phyloP scores from a whole-genome alignment of 768 basidiomycete species.

The Pleurotus tuber-regium region DNA sequence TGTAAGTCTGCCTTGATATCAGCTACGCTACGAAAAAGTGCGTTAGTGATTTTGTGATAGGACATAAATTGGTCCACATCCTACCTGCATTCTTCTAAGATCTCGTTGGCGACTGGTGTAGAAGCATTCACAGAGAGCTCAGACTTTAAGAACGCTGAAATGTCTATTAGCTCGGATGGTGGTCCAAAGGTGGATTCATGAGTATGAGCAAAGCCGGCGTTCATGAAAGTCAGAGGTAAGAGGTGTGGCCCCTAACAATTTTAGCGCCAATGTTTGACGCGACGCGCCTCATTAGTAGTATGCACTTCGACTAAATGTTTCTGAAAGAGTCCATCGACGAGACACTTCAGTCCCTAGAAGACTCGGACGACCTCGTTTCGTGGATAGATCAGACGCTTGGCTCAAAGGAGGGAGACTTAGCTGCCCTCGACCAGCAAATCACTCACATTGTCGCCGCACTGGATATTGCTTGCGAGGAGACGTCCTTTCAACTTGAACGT shows the following conservation, averaged over 20 bases:
- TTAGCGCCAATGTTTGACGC: too few relatives aligned
- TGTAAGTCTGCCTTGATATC: conserved; percentile 46
- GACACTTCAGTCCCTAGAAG: conserved; percentile 53
- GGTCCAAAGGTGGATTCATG: conserved; percentile 62
- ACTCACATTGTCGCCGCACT: conserved; percentile 74
- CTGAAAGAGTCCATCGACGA: conserved; percentile 33
- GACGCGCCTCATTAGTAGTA: neutral
- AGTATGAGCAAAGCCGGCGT: conserved; percentile 21
- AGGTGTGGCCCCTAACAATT: too few relatives aligned
- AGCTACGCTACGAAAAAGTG: conserved; percentile 37
- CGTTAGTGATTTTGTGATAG: neutral
- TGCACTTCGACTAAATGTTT: neutral
- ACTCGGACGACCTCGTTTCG: conserved; percentile 57
- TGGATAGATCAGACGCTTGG: conserved; percentile 72
- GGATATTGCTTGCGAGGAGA: conserved; percentile 86
- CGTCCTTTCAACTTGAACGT: conserved; percentile 81
- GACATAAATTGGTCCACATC: neutral
- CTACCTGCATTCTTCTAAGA: conserved; percentile 45
- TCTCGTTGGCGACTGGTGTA: conserved; percentile 18
- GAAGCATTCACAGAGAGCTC: conserved; percentile 7
- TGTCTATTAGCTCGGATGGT: conserved; percentile 51
- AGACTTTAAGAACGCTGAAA: conserved; percentile 21
- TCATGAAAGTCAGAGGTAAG: conserved; percentile 17
- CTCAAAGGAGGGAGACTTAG: conserved; percentile 36
- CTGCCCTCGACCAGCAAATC: conserved; percentile 69